These are phyloP conservation scores for Kodamaea neixiangensis DNA, from an alignment of 805 yeast species.

Conservation along the genomic window DNA sequence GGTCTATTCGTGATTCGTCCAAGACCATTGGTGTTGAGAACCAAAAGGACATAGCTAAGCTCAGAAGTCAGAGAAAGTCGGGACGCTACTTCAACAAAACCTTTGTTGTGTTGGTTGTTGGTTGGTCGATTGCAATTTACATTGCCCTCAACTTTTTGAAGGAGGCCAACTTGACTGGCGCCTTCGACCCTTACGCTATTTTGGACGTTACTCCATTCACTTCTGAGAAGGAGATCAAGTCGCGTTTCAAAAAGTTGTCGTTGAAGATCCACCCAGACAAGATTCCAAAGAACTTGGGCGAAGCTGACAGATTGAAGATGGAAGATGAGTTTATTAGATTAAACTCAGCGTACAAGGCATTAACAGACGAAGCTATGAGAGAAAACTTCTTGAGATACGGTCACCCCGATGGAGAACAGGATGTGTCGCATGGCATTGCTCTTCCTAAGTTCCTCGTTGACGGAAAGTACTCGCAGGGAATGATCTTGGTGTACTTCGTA, in stretches of 20 bases:
- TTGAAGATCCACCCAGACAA: constrained; percentile 94
- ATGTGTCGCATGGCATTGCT: constrained; percentile 89
- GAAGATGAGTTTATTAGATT: constrained; percentile 80
- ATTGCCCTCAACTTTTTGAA: constrained; percentile 40
- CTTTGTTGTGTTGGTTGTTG: constrained; percentile 39
- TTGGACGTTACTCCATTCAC: constrained; percentile 72
- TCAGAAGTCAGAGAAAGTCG: constrained; percentile 29
- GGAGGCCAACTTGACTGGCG: constrained; percentile 46
- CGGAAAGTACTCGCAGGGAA: constrained; percentile 67
- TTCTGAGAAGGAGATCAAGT: constrained; percentile 71
- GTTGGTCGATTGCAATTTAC: constrained; percentile 61
- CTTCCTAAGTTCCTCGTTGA: constrained; percentile 89
- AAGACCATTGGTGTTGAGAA: constrained; percentile 35
- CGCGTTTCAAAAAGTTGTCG: constrained; percentile 83
- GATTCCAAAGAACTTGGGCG: constrained; percentile 61
- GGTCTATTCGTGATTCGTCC: constrained; percentile 34
- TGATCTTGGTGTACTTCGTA: constrained; percentile 63
- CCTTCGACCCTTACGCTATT: constrained; percentile 90
- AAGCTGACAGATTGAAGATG: constrained; percentile 54
- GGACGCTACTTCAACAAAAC: constrained; percentile 41
- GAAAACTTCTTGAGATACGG: constrained; percentile 87
- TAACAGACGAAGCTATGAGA: constrained; percentile 84
- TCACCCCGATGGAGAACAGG: constrained; percentile 98
- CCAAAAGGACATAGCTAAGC: constrained; percentile 22
- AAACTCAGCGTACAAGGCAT: constrained; percentile 89